Percentiles rank a stretch among this genome's conserved stretches.
Conservation (phyloP, 2,329 filamentous ascomycete species). For the Arthrobotrys sinensis region DNA sequence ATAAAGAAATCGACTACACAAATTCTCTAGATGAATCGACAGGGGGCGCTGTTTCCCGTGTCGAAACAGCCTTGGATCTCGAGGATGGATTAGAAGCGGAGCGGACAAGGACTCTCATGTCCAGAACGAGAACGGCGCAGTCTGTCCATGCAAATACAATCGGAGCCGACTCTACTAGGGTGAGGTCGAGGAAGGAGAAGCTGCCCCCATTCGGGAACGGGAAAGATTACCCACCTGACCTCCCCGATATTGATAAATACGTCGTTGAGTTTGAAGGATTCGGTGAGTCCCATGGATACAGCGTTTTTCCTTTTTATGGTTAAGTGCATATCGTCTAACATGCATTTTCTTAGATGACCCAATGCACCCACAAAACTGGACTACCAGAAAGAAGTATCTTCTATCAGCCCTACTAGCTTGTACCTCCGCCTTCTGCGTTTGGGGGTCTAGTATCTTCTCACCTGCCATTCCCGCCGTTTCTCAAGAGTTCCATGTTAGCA, state of each 20-base stretch:
- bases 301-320: neutral
- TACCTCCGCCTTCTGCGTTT: conserved; percentile 80
- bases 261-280: conserved; percentile 88
- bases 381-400: conserved; percentile 81
- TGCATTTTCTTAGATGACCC: conserved; percentile 75
- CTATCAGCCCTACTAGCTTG: conserved; percentile 80
- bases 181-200: conserved; percentile 49
- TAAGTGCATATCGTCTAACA: conserved; percentile 1
- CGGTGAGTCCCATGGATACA: conserved; percentile 22
- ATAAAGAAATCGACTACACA: conserved; percentile 27
- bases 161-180: conserved; percentile 41
- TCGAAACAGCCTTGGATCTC: conserved; percentile 42
- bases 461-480: conserved; percentile 75
- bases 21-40: conserved; percentile 48
- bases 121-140: conserved; percentile 49
- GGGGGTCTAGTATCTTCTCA: conserved; percentile 83
- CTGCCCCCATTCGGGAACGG: conserved; percentile 51
- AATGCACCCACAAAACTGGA: conserved; percentile 90
- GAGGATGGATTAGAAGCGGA: conserved; percentile 43
- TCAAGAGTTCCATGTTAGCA: conserved; percentile 74
- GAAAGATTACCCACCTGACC: conserved; percentile 75
- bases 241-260: conserved; percentile 82
- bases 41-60: conserved; percentile 27
- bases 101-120: conserved; percentile 48
- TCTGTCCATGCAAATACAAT: conserved; percentile 57